Evolutionary conservation across 106 monocot genomes (phyloP), one percentile per base, ranked within the genome.

Genomic region (Hemerocallis citrina): DNA sequence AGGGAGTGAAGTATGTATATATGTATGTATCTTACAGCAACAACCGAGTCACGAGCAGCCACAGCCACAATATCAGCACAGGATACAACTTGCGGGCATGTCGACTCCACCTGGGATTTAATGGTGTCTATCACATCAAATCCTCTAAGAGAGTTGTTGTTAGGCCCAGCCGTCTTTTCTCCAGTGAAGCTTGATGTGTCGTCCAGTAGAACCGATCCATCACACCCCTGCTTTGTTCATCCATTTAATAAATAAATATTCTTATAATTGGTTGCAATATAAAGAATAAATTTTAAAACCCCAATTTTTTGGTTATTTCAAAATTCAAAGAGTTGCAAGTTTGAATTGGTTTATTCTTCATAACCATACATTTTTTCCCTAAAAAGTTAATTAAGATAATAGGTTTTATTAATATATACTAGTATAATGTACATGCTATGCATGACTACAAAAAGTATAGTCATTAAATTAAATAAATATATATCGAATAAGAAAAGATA

Each of bases 41-140:
- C 75, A 15, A 84, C 60, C 10, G 79, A 79, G 13, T 85, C 80
- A 16, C 76, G 69, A 3, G 80, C 77, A 3, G 85, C 77, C 10
- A 85, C 55, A 5, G 85, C 80, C 1, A 85, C 15, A 11, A 85
- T 81, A 50, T 85, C 85, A 9, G 85, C 80, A 32, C 85, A 80
- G 2, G 80, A 85, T n/a, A 84, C 67, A 13, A 2, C 22, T 79
- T 58, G 11, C 71, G 68, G 0, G 44, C 46, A 4, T 30, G 24
- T 32, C 13, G 8, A 13, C 24, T 56, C 55, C 12, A 56, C 21
- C 13, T 56, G 9, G 13, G 63, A 16, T 44, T 85, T 85, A 49
- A 85, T 77, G 7, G 1, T 28, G 34, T 85, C 85, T 5, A 85
- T 27, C 23, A 85, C 79, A 0, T 76, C 79, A 57, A 76, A 85